A percentile compares a stretch with the other conserved stretches of the same genome.
These are phyloP conservation scores for Xylaria bambusicola DNA, from an alignment of 495 filamentous ascomycete species.

Conservation along the genomic window DNA sequence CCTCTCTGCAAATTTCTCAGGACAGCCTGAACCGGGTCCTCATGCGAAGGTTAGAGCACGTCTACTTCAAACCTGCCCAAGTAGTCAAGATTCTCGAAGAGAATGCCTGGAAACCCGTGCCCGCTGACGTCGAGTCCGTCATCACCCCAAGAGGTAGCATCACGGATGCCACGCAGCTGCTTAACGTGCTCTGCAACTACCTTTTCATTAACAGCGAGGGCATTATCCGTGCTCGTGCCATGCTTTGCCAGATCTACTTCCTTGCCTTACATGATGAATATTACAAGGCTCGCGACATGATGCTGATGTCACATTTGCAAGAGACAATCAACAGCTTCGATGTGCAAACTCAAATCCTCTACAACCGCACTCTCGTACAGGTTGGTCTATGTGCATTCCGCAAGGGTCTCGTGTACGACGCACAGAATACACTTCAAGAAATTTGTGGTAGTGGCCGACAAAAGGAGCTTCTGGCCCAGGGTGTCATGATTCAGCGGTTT, in stretches of 20 bases:
- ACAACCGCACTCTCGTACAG: constrained; percentile 97
- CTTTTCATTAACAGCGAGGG: constrained; percentile 91
- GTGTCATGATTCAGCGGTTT: constrained; percentile 95
- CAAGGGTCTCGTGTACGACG: constrained; percentile 93
- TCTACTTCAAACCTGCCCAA: constrained; percentile 98
- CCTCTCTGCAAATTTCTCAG: constrained; percentile 72
- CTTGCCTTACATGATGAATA: constrained; percentile 95
- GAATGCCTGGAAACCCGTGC: constrained; percentile 84
- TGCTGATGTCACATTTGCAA: constrained; percentile 99
- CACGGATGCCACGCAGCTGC: constrained; percentile 68
- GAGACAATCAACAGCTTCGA: constrained; percentile 95
- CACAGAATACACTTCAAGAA: constrained; percentile 93
- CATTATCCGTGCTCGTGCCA: constrained; percentile 92
- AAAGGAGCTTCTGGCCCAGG: constrained; percentile 97
- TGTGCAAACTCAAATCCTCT: constrained; percentile 95
- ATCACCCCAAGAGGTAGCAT: constrained; percentile 72
- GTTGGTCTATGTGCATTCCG: constrained; percentile 98
- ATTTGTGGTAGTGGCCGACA: constrained; percentile 96
- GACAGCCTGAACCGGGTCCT: constrained; percentile 87
- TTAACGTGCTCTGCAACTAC: constrained; percentile 90
- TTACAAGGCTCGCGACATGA: constrained; percentile 95
- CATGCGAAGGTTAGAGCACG: constrained; percentile 91
- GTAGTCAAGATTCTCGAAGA: constrained; percentile 92
- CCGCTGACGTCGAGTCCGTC: constrained; percentile 67
- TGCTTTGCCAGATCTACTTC: constrained; percentile 99